Percentiles rank a stretch among this genome's conserved stretches.
These are phyloP conservation scores for Epichloe glyceriae DNA, from an alignment of 2,329 filamentous ascomycete species.

Conservation along the genomic window DNA sequence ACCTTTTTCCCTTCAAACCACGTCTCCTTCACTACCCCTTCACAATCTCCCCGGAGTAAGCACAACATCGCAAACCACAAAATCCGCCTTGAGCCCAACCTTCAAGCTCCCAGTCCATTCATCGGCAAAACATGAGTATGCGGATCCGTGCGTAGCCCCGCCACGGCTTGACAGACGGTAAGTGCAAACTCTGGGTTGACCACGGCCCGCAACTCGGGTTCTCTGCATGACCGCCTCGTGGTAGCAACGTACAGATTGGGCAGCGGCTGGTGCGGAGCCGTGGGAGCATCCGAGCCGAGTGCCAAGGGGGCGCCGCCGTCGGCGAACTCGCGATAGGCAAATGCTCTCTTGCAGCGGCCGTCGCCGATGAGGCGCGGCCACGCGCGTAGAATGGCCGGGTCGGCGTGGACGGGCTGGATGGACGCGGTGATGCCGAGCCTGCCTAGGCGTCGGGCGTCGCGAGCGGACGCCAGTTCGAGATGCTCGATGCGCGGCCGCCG, in stretches of 20 bases:
- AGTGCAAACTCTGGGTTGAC: slow-evolving; percentile 42
- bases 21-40: slow-evolving; percentile 33
- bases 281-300: slow-evolving; percentile 46
- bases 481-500: slow-evolving; percentile 52
- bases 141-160: slow-evolving; percentile 40
- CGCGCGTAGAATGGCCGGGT: slow-evolving; percentile 46
- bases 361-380: slow-evolving; percentile 46
- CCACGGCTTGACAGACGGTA: slow-evolving; percentile 38
- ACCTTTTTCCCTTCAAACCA: slow-evolving; percentile 38
- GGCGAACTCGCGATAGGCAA: slow-evolving; percentile 49
- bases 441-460: slow-evolving; percentile 44
- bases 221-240: slow-evolving; percentile 40
- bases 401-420: slow-evolving; percentile 44
- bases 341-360: slow-evolving; percentile 42
- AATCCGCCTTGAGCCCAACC: slow-evolving; percentile 42
- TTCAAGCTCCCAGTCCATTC: slow-evolving; percentile 37
- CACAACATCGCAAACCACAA: slow-evolving; percentile 37
- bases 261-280: slow-evolving; percentile 40
- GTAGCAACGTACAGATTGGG: slow-evolving; percentile 47
- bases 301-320: slow-evolving; percentile 41
- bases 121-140: slow-evolving; percentile 47
- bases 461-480: slow-evolving; percentile 42
- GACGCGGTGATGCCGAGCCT: slow-evolving; percentile 46
- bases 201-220: slow-evolving; percentile 26
- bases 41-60: slow-evolving; percentile 34